These are phyloP conservation scores for Teratosphaeriaceae sp. DNA, from an alignment of 2,329 filamentous ascomycete species.

Conservation along the genomic window DNA sequence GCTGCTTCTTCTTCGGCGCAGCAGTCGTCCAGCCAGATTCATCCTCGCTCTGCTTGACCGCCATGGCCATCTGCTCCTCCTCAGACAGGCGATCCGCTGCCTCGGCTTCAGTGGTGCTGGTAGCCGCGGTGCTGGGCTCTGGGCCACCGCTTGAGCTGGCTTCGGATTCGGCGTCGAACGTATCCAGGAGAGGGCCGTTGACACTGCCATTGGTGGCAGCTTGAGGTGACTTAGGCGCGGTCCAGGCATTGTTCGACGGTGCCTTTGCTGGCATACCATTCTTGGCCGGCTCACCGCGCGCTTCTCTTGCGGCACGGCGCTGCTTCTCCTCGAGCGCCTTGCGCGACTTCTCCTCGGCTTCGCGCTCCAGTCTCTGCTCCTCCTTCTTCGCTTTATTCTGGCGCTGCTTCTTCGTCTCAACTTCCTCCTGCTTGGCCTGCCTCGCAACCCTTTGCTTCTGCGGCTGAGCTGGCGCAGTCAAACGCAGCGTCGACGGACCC, in stretches of 20 bases:
- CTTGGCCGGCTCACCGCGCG: slow-evolving; percentile 75
- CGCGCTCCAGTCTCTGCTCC: slow-evolving; percentile 64
- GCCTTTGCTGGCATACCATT: slow-evolving; percentile 57
- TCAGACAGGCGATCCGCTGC: slow-evolving; percentile 42
- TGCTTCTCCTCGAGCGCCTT: slow-evolving; percentile 74
- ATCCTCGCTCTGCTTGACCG: slow-evolving; percentile 39
- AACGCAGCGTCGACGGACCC: slow-evolving; percentile 67
- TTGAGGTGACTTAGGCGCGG: slow-evolving; percentile 20
- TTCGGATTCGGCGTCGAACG: slow-evolving; percentile 41
- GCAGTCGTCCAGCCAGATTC: slow-evolving; percentile 57
- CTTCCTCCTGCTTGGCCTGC: slow-evolving; percentile 53
- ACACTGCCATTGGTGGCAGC: slow-evolving; percentile 12
- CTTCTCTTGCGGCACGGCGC: slow-evolving; percentile 70
- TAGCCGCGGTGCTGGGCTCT: slow-evolving; percentile 31
- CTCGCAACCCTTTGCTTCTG: slow-evolving; percentile 51
- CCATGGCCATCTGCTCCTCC: slow-evolving; percentile 53
- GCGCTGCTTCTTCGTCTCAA: slow-evolving; percentile 89
- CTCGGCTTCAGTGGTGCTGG: slow-evolving; percentile 26
- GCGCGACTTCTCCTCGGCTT: slow-evolving; percentile 72
- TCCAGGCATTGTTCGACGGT: slow-evolving; percentile 51
- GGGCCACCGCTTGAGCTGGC: slow-evolving; percentile 33
- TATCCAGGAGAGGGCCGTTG: slow-evolving; percentile 39
- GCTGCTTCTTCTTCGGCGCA: slow-evolving; percentile 46
- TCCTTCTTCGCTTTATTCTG: slow-evolving; percentile 89
- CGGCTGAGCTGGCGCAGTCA: slow-evolving; percentile 61